These are phyloP conservation scores for Alternaria conjuncta DNA, from an alignment of 2,329 filamentous ascomycete genomes.

Conservation along the genomic window DNA sequence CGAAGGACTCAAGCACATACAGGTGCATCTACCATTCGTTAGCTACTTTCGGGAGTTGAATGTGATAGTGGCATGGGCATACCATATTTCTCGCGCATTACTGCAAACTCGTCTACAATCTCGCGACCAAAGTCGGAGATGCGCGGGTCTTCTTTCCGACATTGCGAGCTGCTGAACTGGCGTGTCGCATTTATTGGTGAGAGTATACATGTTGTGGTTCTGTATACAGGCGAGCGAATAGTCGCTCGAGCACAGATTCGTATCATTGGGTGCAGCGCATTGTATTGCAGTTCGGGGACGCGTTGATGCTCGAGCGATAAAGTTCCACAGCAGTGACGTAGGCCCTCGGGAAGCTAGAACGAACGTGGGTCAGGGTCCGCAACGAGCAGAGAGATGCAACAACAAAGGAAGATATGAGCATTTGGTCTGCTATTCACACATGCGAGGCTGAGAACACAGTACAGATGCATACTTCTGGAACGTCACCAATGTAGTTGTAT, in stretches of 20 bases:
- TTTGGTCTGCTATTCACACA: not conserved
- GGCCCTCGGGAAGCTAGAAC: conserved; percentile 5
- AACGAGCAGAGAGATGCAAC: not conserved
- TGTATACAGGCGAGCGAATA: conserved; percentile 25
- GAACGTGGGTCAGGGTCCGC: conserved; percentile 2
- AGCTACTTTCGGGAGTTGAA: conserved; percentile 2
- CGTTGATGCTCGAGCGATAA: conserved; percentile 12
- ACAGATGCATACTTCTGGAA: not conserved
- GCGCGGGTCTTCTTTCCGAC: conserved; percentile 54
- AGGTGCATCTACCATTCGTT: conserved; percentile 39
- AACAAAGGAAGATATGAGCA: not conserved
- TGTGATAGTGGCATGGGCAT: not conserved
- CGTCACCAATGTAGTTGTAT: not conserved
- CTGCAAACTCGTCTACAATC: conserved; percentile 68
- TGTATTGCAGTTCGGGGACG: conserved; percentile 4
- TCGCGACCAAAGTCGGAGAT: conserved; percentile 58
- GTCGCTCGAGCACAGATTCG: conserved; percentile 33
- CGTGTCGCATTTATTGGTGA: conserved; percentile 12
- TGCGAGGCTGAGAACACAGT: not conserved
- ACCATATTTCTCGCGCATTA: conserved; percentile 65
- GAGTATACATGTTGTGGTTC: not conserved
- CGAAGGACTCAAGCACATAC: conserved; percentile 21
- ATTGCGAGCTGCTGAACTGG: conserved; percentile 31
- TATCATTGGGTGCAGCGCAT: conserved; percentile 42
- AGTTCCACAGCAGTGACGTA: conserved; percentile 32